Base-by-base conservation (phyloP, 495 filamentous ascomycete species). In the Hyaloscypha variabilis region DNA sequence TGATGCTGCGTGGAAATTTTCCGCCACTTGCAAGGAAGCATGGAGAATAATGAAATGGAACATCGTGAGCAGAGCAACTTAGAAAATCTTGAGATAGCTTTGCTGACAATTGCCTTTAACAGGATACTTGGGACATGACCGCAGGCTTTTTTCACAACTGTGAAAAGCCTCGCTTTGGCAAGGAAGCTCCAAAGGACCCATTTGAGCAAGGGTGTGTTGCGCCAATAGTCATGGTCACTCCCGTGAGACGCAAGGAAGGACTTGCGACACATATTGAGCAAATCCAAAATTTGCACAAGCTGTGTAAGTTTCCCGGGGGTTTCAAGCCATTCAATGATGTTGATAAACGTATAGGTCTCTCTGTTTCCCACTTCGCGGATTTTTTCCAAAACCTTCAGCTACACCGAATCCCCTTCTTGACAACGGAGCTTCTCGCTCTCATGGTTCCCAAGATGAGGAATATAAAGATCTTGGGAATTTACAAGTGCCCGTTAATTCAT, bases 401-500 rank as follows among this genome's bases (percentile, higher is more conserved):
- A 10, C 71, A 72, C 36, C 61, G 65, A 2, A 49, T 64, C 8
- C 62, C 67, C 4, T 67, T 72, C 26, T 36, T 72, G 3, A 70
- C 62, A 0, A 25, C 23, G 23, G 28, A 68, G 13, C 8, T 68
- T 17, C 60, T 72, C 6, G 13, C 10, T 10, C 49, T 72, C n/a
- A 17, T 72, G 14, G 65, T 70, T 39, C 68, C 71, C 8, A 36
- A 68, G 17, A 68, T 72, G 70, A 26, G 29, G 25, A 65, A 67
- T 23, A 50, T 72, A 5, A 53, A 56, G 25, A 21, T 42, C 6
- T 21, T 72, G 24, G 67, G 71, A 0, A 46, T 72, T 29, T 70
- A 70, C 25, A 66, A 65, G 30, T 72, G 71, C 46, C 65, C 23
- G n/a, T 39, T 72, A 6, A 68, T 72, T 42, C 67, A 72, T 61